These are phyloP conservation scores for Diaporthe australafricana DNA, from an alignment of 2,329 filamentous ascomycete genomes.

Conservation along the genomic window DNA sequence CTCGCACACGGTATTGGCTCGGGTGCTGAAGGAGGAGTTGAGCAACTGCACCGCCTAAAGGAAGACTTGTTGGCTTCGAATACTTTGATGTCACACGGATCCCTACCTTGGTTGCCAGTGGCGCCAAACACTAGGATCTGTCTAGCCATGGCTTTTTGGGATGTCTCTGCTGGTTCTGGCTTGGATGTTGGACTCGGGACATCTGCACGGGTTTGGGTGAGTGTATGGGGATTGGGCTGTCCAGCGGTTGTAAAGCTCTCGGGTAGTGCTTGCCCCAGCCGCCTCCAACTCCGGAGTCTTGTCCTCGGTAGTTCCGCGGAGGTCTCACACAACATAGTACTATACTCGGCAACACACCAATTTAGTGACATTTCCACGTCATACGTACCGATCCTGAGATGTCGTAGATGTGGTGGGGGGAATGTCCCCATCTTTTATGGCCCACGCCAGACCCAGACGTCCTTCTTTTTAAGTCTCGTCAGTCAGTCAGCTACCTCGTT, in stretches of 20 bases:
- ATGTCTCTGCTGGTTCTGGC: background rate
- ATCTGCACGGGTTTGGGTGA: background rate
- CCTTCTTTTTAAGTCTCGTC: no score
- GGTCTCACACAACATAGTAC: background rate
- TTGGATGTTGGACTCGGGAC: background rate
- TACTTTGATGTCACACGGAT: background rate
- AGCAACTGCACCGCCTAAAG: conserved; percentile 29
- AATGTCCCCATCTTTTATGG: no score
- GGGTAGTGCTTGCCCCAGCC: background rate
- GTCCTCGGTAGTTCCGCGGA: conserved; percentile 5
- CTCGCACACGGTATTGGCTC: conserved; percentile 20
- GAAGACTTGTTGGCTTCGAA: background rate
- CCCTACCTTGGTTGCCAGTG: conserved; percentile 33
- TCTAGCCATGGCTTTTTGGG: background rate
- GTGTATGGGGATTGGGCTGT: background rate
- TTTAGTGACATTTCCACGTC: no score
- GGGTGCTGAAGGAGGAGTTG: conserved; percentile 31
- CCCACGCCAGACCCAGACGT: no score
- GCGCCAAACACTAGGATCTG: conserved; percentile 30
- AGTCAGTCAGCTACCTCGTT: no score
- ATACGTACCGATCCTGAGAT: no score
- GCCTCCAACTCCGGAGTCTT: conserved; percentile 9
- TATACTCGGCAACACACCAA: no score
- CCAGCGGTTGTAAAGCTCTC: background rate
- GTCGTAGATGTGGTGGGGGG: no score